Percentiles rank a stretch among this genome's conserved stretches.
Evolutionary conservation across 306 rosid species (phyloP).

Genomic region (Erythrophleum fordii): DNA sequence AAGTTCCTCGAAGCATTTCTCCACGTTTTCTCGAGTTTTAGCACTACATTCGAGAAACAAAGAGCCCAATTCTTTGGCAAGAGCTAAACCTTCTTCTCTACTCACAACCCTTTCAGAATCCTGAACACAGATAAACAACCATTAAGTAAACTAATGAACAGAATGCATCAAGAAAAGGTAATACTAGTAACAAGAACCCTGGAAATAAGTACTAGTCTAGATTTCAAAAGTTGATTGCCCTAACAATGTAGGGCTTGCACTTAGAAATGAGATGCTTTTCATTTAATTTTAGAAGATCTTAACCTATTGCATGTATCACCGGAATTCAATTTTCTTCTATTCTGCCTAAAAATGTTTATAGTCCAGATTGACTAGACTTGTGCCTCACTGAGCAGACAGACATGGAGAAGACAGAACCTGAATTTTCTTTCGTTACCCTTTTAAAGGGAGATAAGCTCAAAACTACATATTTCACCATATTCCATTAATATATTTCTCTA

Average conservation of each 20-base stretch:
- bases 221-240: background rate
- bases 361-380: background rate
- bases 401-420: background rate
- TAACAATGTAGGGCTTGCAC: background rate
- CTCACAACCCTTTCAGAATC: conserved; percentile 89
- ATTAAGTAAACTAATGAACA: background rate
- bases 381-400: background rate
- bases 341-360: background rate
- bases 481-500: conserved; percentile 22
- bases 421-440: conserved; percentile 11
- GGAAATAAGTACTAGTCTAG: background rate
- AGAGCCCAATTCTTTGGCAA: conserved; percentile 83
- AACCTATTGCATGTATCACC: background rate
- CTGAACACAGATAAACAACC: conserved; percentile 44
- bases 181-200: background rate
- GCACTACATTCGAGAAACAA: conserved; percentile 94
- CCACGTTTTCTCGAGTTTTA: conserved; percentile 91
- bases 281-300: background rate
- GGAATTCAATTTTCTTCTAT: background rate
- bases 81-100: conserved; percentile 87
- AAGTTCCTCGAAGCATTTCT: conserved; percentile 85
- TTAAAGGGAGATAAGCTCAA: conserved; percentile 11
- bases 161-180: background rate
- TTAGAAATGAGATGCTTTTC: background rate
- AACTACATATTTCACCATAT: conserved; percentile 7